Evolutionary conservation across 345 rosid species (phyloP).

Genomic region (Erodium maritimum): DNA sequence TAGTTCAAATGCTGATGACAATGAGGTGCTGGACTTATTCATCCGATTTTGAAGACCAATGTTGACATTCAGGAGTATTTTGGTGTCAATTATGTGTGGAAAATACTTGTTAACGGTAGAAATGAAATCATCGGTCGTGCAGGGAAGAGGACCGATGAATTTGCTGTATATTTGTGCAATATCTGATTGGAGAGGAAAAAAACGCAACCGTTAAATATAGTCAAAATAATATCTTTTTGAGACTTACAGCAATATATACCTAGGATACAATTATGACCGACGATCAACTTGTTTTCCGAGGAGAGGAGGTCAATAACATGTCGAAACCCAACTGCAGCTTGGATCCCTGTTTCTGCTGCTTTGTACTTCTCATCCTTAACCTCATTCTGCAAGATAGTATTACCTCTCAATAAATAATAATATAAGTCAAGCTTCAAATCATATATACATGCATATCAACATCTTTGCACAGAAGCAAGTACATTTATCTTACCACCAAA

Average conservation of each 20-base stretch:
- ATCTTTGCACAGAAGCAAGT: too few species aligned
- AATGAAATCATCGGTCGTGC: conserved; percentile 58
- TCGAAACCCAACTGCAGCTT: conserved; percentile 69
- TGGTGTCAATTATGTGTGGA: conserved; percentile 74
- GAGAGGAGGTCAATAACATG: conserved; percentile 84
- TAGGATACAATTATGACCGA: conserved; percentile 89
- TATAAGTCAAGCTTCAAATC: background rate
- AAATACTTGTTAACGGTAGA: conserved; percentile 45
- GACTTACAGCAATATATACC: conserved; percentile 33
- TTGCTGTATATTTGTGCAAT: conserved; percentile 79
- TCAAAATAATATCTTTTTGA: too few species aligned
- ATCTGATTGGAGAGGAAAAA: conserved; percentile 38
- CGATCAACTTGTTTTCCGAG: conserved; percentile 67
- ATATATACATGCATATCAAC: too few species aligned
- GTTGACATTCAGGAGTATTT: conserved; percentile 62
- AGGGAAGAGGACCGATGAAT: conserved; percentile 74
- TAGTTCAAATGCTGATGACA: conserved; percentile 55
- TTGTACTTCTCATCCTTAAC: conserved; percentile 43
- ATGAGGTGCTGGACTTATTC: conserved; percentile 63
- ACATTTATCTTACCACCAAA: conserved; percentile 45
- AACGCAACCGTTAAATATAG: too few species aligned
- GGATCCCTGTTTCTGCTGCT: conserved; percentile 44
- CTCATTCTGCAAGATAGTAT: conserved; percentile 41
- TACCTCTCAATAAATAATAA: background rate
- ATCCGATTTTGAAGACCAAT: conserved; percentile 33